Conservation (phyloP, 257 asterid species). For the Cruciata laevipes region DNA sequence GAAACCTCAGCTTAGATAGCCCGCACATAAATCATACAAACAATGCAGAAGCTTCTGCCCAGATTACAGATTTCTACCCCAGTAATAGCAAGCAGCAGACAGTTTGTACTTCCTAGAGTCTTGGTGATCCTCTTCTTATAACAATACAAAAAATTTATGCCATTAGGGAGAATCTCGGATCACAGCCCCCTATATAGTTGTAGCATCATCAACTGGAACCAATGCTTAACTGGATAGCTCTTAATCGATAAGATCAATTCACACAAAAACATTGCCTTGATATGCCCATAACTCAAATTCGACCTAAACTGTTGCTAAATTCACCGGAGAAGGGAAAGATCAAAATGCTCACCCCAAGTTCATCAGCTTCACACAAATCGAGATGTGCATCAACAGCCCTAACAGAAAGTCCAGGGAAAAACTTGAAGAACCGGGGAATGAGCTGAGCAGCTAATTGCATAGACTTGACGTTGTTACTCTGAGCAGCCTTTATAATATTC, state of each 20-base stretch:
- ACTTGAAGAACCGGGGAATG: slow-evolving; percentile 83
- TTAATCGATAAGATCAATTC: slow-evolving; percentile 2
- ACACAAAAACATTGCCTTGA: slow-evolving; percentile 2
- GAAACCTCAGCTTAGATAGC: not conserved
- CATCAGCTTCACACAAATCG: slow-evolving; percentile 94
- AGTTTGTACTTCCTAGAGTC: not conserved
- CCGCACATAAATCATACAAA: not conserved
- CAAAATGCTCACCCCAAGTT: slow-evolving; percentile 65
- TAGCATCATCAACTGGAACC: slow-evolving; percentile 4
- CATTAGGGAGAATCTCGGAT: not conserved
- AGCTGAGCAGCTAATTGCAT: slow-evolving; percentile 93
- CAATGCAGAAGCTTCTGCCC: slow-evolving; percentile 1
- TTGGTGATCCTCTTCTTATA: not conserved
- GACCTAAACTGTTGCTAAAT: not conserved
- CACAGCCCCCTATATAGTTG: not conserved
- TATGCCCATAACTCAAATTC: not conserved
- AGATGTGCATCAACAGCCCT: slow-evolving; percentile 85
- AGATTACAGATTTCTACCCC: not conserved
- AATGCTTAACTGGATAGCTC: not conserved
- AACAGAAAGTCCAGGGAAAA: slow-evolving; percentile 58
- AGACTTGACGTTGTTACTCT: slow-evolving; percentile 68
- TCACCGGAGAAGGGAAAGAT: not conserved
- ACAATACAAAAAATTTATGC: not conserved
- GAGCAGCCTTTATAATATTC: slow-evolving; percentile 65
- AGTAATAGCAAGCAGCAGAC: not conserved